Evolutionary conservation across 306 rosid genomes (phyloP).

Genomic region (Pueraria montana): DNA sequence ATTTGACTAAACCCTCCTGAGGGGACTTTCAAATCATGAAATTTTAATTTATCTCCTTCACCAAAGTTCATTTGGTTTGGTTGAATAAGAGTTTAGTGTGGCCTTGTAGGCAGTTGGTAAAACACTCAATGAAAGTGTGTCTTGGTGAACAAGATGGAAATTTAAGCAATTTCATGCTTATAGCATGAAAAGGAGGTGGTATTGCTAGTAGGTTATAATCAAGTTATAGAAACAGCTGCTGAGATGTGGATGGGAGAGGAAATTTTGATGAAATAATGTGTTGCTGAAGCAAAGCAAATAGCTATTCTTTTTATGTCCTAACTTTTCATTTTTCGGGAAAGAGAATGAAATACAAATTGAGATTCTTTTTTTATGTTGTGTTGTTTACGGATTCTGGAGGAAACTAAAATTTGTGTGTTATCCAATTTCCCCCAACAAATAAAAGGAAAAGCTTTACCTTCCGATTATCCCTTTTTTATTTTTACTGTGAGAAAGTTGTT

Average conservation of each 20-base stretch:
- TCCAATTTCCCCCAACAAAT: neutral
- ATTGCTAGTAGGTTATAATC: constrained; percentile 30
- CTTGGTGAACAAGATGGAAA: constrained; percentile 44
- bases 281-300: neutral
- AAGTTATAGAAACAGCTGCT: constrained; percentile 13
- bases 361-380: neutral
- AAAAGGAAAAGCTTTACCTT: neutral
- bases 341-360: constrained; percentile 37
- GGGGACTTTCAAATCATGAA: constrained; percentile 58
- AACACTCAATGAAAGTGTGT: constrained; percentile 42
- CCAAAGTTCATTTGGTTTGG: constrained; percentile 63
- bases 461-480: neutral
- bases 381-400: neutral
- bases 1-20: constrained; percentile 47
- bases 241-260: constrained; percentile 35
- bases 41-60: constrained; percentile 56
- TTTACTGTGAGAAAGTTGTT: neutral
- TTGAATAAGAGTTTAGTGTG: constrained; percentile 71
- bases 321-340: constrained; percentile 13
- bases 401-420: neutral
- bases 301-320: neutral
- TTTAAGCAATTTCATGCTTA: constrained; percentile 44
- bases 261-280: constrained; percentile 8
- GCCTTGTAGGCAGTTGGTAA: constrained; percentile 46
- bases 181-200: constrained; percentile 46